phyloP scores from a whole-genome alignment of 306 rosid genomes.

The Quercus bicolor region DNA sequence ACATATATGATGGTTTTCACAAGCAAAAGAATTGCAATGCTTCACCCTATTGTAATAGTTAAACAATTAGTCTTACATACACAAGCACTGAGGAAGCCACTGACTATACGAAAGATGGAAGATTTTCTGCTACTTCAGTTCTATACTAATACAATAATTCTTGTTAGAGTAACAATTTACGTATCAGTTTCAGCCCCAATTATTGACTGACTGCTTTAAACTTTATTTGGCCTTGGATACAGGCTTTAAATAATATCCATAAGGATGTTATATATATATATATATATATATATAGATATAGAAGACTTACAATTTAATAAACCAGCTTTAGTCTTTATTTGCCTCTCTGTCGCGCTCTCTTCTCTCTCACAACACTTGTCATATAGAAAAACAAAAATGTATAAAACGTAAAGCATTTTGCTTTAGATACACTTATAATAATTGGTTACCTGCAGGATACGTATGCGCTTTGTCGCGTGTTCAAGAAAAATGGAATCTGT shows the following conservation, averaged over 20 bases:
- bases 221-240: slow-evolving; percentile 20
- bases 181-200: slow-evolving; percentile 25
- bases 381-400: too few species aligned
- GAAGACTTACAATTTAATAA: slow-evolving; percentile 9
- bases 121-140: not conserved
- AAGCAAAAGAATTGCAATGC: too few species aligned
- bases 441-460: slow-evolving; percentile 68
- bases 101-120: not conserved
- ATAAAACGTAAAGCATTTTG: not conserved
- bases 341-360: not conserved
- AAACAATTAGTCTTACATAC: too few species aligned
- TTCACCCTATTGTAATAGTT: too few species aligned
- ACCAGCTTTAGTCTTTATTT: not conserved
- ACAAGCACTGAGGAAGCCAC: too few species aligned
- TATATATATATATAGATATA: not conserved
- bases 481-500: slow-evolving; percentile 97
- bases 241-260: slow-evolving; percentile 5
- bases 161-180: not conserved
- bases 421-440: not conserved
- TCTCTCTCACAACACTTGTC: not conserved
- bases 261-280: slow-evolving; percentile 1
- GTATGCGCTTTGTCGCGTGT: slow-evolving; percentile 89
- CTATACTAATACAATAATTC: not conserved
- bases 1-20: too few species aligned
- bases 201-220: slow-evolving; percentile 24